Evolutionary conservation across 257 asterid species (phyloP).

Genomic region (Solanum ahanhuiri): DNA sequence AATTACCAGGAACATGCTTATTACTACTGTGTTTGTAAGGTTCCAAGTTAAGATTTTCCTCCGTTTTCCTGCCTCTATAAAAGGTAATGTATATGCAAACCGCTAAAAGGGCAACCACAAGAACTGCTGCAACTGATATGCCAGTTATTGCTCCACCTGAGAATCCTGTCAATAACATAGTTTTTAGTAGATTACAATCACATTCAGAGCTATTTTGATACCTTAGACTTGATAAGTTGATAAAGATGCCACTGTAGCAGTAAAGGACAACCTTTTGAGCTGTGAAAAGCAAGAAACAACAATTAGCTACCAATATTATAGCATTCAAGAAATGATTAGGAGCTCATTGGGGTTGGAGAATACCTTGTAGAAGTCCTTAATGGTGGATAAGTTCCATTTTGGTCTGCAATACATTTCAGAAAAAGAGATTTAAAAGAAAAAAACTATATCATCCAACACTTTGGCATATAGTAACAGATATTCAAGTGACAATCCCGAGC

Average conservation of each 20-base stretch:
- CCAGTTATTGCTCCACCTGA: constrained; percentile 75
- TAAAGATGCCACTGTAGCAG: neutral
- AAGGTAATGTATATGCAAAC: constrained; percentile 33
- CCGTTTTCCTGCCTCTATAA: constrained; percentile 23
- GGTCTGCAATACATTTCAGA: constrained; percentile 45
- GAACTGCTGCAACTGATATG: constrained; percentile 45
- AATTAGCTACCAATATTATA: constrained; percentile 12
- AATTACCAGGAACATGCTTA: constrained; percentile 30
- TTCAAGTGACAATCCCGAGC: neutral
- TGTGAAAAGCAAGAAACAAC: constrained; percentile 29
- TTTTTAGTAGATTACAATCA: neutral
- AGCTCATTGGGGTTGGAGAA: neutral
- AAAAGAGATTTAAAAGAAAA: neutral
- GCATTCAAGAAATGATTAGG: neutral
- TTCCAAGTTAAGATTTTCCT: constrained; percentile 8
- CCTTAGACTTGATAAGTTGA: constrained; percentile 6
- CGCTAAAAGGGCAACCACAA: constrained; percentile 29
- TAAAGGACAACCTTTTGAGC: constrained; percentile 60
- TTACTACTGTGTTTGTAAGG: constrained; percentile 10
- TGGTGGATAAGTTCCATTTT: constrained; percentile 72
- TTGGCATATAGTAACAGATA: neutral
- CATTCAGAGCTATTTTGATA: neutral
- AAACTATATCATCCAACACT: constrained; percentile 10
- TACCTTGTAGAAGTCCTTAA: constrained; percentile 42
- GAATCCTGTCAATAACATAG: constrained; percentile 32